A percentile compares a stretch with the other conserved stretches of the same genome.
These are phyloP conservation scores for Xylaria arbuscula DNA, from an alignment of 2,329 filamentous ascomycete species.

Conservation along the genomic window DNA sequence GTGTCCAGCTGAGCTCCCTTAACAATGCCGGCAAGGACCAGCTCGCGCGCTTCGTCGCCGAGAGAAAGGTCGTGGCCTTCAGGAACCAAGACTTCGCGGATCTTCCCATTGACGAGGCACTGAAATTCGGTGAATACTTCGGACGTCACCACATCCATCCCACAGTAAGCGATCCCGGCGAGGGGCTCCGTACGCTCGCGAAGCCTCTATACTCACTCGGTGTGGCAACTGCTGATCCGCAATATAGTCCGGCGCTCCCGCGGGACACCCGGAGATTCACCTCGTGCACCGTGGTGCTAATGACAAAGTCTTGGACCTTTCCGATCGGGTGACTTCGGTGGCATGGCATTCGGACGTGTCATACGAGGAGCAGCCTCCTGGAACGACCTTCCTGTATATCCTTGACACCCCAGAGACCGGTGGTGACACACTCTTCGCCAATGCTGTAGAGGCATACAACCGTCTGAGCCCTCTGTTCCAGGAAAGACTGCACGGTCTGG, in stretches of 20 bases:
- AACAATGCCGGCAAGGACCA: slow-evolving; percentile 78
- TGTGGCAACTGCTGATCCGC: slow-evolving; percentile 2
- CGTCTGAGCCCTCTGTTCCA: slow-evolving; percentile 82
- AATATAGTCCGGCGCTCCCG: slow-evolving; percentile 71
- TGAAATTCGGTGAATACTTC: slow-evolving; percentile 79
- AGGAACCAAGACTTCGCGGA: slow-evolving; percentile 78
- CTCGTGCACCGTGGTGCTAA: slow-evolving; percentile 79
- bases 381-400: slow-evolving; percentile 88
- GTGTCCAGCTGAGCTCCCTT: slow-evolving; percentile 77
- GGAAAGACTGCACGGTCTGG: slow-evolving; percentile 81
- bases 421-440: slow-evolving; percentile 86
- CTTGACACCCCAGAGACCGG: slow-evolving; percentile 84
- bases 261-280: slow-evolving; percentile 79
- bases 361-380: slow-evolving; percentile 88
- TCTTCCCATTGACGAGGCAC: slow-evolving; percentile 74
- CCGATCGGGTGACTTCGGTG: slow-evolving; percentile 78
- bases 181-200: neutral
- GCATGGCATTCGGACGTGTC: slow-evolving; percentile 92
- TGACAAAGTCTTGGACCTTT: slow-evolving; percentile 68
- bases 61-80: slow-evolving; percentile 83
- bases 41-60: slow-evolving; percentile 77
- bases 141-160: slow-evolving; percentile 86
- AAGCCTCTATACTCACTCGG: neutral
- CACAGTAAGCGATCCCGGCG: slow-evolving; percentile 53
- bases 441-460: slow-evolving; percentile 83